These are phyloP conservation scores for Catunica adiposa DNA, from an alignment of 2,329 filamentous ascomycete species.

Conservation along the genomic window DNA sequence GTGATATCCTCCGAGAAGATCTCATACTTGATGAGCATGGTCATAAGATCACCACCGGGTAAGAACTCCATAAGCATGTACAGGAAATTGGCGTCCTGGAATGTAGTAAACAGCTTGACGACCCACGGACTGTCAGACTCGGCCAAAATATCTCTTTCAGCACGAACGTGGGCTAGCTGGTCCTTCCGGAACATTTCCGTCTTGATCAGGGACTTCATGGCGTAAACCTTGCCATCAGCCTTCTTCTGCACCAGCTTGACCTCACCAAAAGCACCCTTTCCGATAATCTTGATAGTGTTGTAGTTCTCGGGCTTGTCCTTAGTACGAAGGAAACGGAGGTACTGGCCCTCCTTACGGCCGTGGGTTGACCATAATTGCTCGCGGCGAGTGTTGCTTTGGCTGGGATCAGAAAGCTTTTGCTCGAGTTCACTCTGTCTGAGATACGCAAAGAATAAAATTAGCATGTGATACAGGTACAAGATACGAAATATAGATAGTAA, in stretches of 20 bases:
- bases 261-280: slow-evolving; percentile 96
- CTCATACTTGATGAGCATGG: slow-evolving; percentile 99
- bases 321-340: slow-evolving; percentile 83
- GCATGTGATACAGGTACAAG: slow-evolving; percentile 2
- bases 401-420: slow-evolving; percentile 62
- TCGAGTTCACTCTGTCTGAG: slow-evolving; percentile 81
- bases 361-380: slow-evolving; percentile 72
- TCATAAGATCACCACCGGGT: slow-evolving; percentile 96
- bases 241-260: slow-evolving; percentile 96
- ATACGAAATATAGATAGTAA: not conserved
- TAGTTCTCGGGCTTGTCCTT: slow-evolving; percentile 92
- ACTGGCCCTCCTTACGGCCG: slow-evolving; percentile 77
- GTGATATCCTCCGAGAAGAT: slow-evolving; percentile 99
- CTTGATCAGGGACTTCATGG: slow-evolving; percentile 96
- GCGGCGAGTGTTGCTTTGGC: slow-evolving; percentile 57
- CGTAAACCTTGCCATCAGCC: slow-evolving; percentile 91
- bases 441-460: not conserved
- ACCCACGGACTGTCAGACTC: slow-evolving; percentile 99
- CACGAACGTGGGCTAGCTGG: slow-evolving; percentile 89
- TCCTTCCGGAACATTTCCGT: slow-evolving; percentile 99
- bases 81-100: slow-evolving; percentile 88
- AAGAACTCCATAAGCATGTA: slow-evolving; percentile 99
- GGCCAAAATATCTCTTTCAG: slow-evolving; percentile 91
- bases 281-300: slow-evolving; percentile 91
- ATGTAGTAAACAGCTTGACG: slow-evolving; percentile 94